Evolutionary conservation across 345 rosid species (phyloP), one percentile per base, ranked within the genome.

Genomic region (Eucalyptus regnans): DNA sequence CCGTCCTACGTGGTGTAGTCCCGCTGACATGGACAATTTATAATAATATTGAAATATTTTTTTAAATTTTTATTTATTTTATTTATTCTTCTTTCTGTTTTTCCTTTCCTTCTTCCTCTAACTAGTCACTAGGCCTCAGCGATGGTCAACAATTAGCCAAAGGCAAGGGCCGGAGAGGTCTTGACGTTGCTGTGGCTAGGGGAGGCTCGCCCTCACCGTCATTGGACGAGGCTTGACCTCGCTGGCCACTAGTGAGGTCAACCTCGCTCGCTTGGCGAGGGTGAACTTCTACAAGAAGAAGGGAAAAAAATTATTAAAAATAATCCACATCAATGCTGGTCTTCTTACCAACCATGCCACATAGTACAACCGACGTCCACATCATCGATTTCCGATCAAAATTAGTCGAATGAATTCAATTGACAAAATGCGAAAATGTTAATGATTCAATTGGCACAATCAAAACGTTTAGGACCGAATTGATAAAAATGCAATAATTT

Each of bases 281-380:
- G 62, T 22, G 62, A 56, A 56, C 27, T 9, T 4, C 12, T 22
- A 56, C 29, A 56, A 23, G 62, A 56, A 56, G 29, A 56, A 56
- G 62, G 62, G 27, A 23, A 23, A 56, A 56, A 22, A 9, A 52
- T 52, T 8, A 18, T 8, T 56, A 56, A 56, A 56, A 56, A 56
- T 9, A 22, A 56, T 56, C 12, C 62, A 56, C 5, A 3, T 23
- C 29, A 56, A 56, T 9, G 3, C 9, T 0, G 4, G 5, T 23
- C 12, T 23, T 56, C 3, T 23, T 22, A 56, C 13, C 1, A 0
- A 56, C 25, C 25, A 52, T 52, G 25, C 25, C 8, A 52, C 10
- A 20, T 52, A 52, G 9, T 52, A 23, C 6, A 22, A 1, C 3
- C 1, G 1, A 23, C 0, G 0, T 23, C 5, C 12, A 22, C 1